Evolutionary conservation across 2,329 filamentous ascomycete species (phyloP), one percentile per base, ranked within the genome.

Genomic region (Aspergillus terreus): DNA sequence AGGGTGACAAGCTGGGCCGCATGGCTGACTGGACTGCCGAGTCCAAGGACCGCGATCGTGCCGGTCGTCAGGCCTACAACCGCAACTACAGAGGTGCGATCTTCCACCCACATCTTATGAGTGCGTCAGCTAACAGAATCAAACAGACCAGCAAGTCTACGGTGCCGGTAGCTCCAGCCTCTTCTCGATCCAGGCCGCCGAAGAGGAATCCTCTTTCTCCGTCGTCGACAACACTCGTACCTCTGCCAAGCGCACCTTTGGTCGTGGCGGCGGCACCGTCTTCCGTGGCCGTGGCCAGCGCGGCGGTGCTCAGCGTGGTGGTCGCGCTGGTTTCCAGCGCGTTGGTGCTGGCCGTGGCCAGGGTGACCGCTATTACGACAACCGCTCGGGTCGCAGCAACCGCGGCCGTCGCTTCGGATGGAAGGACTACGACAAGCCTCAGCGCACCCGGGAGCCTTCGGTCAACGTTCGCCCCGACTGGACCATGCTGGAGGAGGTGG

Each of bases 21-120:
- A 97, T 99, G 92, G 94, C 94, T 55, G 94, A 99, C 80, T 99
- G 94, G 94, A 95, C 92, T 15, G 70, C 85, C 44, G 94, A 96
- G 70, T 85, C 88, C 72, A 96, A 96, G 77, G 82, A 84, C 62
- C 67, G 71, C 62, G 78, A 81, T 55, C 80, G 91, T 66, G 87
- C 88, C 61, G 89, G 90, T 56, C 81, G 92, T 70, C 85, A 88
- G 73, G 89, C 94, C 70, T 97, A 95, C 75, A 91, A 92, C 74
- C 83, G 92, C 63, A 94, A 92, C 74, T 96, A 88, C 76, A 86
- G 94, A 84, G 92, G 92, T 95, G 74, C 56, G 71, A 63, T 19
- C 27, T 44, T 44, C 27, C 23, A 43, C 21, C 23, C 42, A 41
- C 19, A 6, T 38, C 7, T n/a, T 14, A 42, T 36, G n/a, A 25